Percentiles rank a stretch among this genome's conserved stretches.
These are phyloP conservation scores for Fusarium miscanthi DNA, from an alignment of 2,329 filamentous ascomycete species.

Conservation along the genomic window DNA sequence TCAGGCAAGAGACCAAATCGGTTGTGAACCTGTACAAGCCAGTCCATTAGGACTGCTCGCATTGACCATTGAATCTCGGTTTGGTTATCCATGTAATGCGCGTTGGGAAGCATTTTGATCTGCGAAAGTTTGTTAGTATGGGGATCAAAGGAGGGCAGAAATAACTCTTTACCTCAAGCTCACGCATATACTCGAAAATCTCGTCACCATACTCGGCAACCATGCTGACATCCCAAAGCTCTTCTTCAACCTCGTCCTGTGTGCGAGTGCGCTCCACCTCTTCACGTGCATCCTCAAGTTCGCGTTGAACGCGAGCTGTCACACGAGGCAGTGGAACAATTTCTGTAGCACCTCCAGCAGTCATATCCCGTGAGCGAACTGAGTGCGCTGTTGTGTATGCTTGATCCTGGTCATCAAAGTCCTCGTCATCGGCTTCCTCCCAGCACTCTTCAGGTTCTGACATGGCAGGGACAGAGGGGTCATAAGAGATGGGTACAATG, in stretches of 20 bases:
- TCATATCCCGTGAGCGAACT: conserved; percentile 74
- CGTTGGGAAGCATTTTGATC: conserved; percentile 84
- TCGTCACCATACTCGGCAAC: conserved; percentile 96
- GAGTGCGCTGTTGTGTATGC: conserved; percentile 84
- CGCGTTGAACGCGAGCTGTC: conserved; percentile 74
- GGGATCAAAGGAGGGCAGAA: not conserved
- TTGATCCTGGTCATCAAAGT: conserved; percentile 67
- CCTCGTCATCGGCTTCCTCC: conserved; percentile 82
- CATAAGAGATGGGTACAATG: conserved; percentile 34
- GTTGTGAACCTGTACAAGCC: conserved; percentile 95
- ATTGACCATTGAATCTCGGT: conserved; percentile 99
- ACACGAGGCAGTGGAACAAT: conserved; percentile 76
- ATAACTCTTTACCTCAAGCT: conserved; percentile 76
- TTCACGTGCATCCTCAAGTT: conserved; percentile 74
- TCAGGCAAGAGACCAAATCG: conserved; percentile 93
- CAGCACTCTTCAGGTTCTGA: conserved; percentile 74
- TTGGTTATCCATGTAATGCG: conserved; percentile 96
- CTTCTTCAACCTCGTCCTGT: conserved; percentile 84
- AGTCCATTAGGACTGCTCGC: conserved; percentile 97
- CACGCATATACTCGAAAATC: conserved; percentile 91
- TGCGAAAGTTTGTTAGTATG: conserved; percentile 52
- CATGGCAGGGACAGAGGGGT: conserved; percentile 43
- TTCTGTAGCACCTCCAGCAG: conserved; percentile 62
- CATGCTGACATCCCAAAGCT: conserved; percentile 95
- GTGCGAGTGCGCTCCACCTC: conserved; percentile 77